Evolutionary conservation across 352 stramenopile genomes (phyloP), one percentile per base, ranked within the genome.

Genomic region (Globisporangium sylvaticum): DNA sequence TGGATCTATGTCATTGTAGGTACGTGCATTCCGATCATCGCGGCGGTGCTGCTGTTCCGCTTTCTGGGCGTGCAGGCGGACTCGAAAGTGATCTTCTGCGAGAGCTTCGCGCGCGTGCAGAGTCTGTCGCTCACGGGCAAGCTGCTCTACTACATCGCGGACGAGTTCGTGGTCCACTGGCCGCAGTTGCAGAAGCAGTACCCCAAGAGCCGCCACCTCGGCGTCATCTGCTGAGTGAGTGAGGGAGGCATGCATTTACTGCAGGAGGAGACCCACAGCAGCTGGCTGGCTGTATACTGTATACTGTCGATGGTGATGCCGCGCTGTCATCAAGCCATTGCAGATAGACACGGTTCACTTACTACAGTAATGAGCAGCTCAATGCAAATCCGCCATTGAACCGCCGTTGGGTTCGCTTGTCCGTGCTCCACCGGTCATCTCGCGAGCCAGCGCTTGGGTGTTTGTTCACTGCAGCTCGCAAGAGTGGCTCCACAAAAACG

Each of bases 131-230:
- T 98, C 55, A 97, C 94, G 2, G 96, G 96, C 29, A 97, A 96
- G 67, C 62, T 98, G 29, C 79, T 98, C 22, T 98, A 98, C 80
- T 90, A 88, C 50, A 73, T 98, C 44, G 91, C 88, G 0, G 96
- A 98, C 75, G 80, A 96, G 64, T 98, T 98, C 74, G 80, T 98
- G 3, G 90, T 98, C 29, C 95, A 98, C 78, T 98, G 96, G 96
- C 84, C 90, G 59, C 81, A 97, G 71, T 72, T 98, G 61, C 87
- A 94, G 58, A 42, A 68, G 34, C 77, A 87, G 64, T 98, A 97
- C 78, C 84, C 86, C 22, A 74, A 75, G 37, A 89, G 87, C 15
- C 92, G 83, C 52, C 94, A 97, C 64, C 72, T 97, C n/a, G 92
- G 92, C 64, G 79, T 92, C 65, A 84, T 96, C 66, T 95, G 87